These are phyloP conservation scores for Usnea hakonensis DNA, from an alignment of 495 filamentous ascomycete genomes.

Conservation along the genomic window DNA sequence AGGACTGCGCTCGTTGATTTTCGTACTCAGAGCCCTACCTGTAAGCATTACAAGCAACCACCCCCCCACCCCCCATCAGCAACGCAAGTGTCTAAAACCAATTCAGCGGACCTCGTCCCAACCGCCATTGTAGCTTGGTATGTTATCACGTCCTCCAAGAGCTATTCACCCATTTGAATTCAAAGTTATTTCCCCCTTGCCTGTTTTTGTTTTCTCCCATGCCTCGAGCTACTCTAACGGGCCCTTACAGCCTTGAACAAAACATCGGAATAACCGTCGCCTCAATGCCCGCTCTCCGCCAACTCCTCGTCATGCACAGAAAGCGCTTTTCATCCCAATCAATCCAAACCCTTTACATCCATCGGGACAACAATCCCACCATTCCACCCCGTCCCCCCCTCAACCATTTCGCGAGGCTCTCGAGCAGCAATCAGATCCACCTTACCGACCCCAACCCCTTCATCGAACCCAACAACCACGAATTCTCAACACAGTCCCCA, in stretches of 20 bases:
- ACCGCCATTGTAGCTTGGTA: background rate
- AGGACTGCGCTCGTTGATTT: background rate
- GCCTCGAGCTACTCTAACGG: background rate
- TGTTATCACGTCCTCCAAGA: background rate
- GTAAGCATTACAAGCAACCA: background rate
- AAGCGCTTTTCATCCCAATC: background rate
- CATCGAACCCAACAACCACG: background rate
- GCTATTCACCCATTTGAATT: background rate
- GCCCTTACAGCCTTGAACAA: background rate
- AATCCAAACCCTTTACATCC: background rate
- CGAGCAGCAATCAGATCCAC: background rate
- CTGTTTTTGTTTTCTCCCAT: background rate
- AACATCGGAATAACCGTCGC: constrained; percentile 1
- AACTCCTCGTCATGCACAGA: background rate
- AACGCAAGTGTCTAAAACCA: background rate
- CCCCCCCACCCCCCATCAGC: background rate
- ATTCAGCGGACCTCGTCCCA: background rate
- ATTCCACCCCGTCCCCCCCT: background rate
- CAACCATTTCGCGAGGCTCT: background rate
- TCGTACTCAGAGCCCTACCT: no score
- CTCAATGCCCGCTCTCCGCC: constrained; percentile 1
- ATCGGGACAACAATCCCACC: background rate
- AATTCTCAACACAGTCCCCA: background rate
- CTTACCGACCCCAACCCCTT: background rate
- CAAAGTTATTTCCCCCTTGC: background rate